Evolutionary conservation across 768 basidiomycete species (phyloP), one percentile per base, ranked within the genome.

Genomic region (Rhodotorula babjevae): DNA sequence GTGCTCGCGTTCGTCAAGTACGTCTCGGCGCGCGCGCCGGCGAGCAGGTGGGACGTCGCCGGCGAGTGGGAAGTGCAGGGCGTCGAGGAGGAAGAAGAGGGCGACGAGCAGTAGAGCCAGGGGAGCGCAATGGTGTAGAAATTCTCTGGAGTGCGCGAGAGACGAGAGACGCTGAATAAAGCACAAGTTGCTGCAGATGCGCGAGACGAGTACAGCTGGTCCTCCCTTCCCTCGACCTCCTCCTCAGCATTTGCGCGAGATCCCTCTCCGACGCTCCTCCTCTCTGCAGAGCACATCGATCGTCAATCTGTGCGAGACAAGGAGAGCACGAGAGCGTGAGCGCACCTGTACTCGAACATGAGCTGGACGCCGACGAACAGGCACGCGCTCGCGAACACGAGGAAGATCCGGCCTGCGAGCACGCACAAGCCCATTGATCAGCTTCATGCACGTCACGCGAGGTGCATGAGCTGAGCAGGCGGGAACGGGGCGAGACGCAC

Each of bases 1-100:
- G 93, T 98, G 60, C 89, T 98, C 87, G 87, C 87, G 55, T 98
- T 97, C 80, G 92, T 94, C 74, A 98, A 97, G 80, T 98, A 98
- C 78, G 87, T 97, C 29, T 90, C 90, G 40, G 91, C 91, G 25
- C 87, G 88, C 2, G 95, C 95, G 0, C 87, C 88, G 63, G 92
- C 93, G 16, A 93, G 91, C 42, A 84, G 95, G 65, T 98, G 93
- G 93, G 95, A 98, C 80, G 83, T 97, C 19, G 91, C 88, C 73
- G 89, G 88, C 8, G 95, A 98, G 82, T 97, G 90, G 80, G 92
- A 93, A 78, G 88, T 96, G 9, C 50, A 65, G 40, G 67, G 66
- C 11, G 65, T 75, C 31, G 74, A 64, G 46, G 74, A 75, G 58
- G 74, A 75, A 40, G 65, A 59, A 0, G 74, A 56, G 44, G 44